Evolutionary conservation across 1,139 yeast species (phyloP).

Genomic region (Yamadazyma sp.): DNA sequence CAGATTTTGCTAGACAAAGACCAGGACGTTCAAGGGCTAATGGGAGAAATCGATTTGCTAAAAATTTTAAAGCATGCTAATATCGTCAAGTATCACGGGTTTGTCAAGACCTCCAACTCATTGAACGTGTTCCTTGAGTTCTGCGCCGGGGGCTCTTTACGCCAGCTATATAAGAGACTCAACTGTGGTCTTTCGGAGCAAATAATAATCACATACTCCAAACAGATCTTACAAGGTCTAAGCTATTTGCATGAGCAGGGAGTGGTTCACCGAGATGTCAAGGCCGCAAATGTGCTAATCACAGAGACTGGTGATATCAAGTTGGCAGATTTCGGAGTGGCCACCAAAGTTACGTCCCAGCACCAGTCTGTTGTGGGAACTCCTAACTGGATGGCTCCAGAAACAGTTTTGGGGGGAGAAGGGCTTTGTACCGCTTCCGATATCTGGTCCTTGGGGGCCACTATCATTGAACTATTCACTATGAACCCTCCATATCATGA

Average conservation of each 20-base stretch:
- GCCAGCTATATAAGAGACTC: constrained; percentile 60
- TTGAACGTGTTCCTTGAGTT: constrained; percentile 72
- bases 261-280: constrained; percentile 75
- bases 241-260: constrained; percentile 68
- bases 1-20: constrained; percentile 61
- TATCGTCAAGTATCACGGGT: constrained; percentile 89
- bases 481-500: constrained; percentile 89
- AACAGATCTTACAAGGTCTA: constrained; percentile 75
- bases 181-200: constrained; percentile 60
- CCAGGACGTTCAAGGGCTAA: constrained; percentile 48
- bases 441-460: constrained; percentile 94
- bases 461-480: constrained; percentile 81
- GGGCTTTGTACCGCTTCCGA: constrained; percentile 89
- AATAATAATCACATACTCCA: constrained; percentile 58
- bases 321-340: constrained; percentile 80
- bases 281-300: constrained; percentile 73
- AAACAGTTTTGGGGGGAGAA: constrained; percentile 68
- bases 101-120: constrained; percentile 65
- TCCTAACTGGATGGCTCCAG: constrained; percentile 91
- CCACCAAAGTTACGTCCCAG: constrained; percentile 51
- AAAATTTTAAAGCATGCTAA: constrained; percentile 80
- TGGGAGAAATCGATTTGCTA: constrained; percentile 86
- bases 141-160: constrained; percentile 84
- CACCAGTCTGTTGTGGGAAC: constrained; percentile 59
- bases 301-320: constrained; percentile 62